These are phyloP conservation scores for Theileria luwenshuni DNA, from an alignment of 169 alveolate genomes.

Conservation along the genomic window DNA sequence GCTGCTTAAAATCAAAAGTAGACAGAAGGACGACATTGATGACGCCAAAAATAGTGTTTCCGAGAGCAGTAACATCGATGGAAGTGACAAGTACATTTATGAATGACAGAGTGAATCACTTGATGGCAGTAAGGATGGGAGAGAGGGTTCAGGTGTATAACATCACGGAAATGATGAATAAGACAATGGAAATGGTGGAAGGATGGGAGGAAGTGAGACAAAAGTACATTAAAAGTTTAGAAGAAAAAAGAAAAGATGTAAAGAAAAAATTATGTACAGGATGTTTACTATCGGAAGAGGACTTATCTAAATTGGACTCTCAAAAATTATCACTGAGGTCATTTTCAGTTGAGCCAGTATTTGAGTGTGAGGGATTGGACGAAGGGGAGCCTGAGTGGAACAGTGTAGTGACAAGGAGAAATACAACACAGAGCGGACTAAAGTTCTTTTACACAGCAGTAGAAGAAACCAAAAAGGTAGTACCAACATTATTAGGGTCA, in stretches of 20 bases:
- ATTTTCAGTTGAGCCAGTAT: slow-evolving; percentile 6
- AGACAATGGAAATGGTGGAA: slow-evolving; percentile 40
- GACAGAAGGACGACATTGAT: slow-evolving; percentile 29
- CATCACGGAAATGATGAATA: slow-evolving; percentile 44
- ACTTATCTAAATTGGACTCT: slow-evolving; percentile 30
- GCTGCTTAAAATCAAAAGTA: slow-evolving; percentile 21
- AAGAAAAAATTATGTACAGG: slow-evolving; percentile 43
- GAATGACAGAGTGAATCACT: slow-evolving; percentile 36
- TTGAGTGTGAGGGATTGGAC: slow-evolving; percentile 49
- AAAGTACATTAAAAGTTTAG: not conserved
- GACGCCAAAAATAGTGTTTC: slow-evolving; percentile 48
- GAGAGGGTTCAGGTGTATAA: slow-evolving; percentile 42
- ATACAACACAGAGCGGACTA: slow-evolving; percentile 35
- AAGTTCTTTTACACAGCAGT: slow-evolving; percentile 47
- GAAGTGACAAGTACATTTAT: slow-evolving; percentile 48
- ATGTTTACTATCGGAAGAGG: slow-evolving; percentile 41
- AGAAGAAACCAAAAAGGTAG: slow-evolving; percentile 24
- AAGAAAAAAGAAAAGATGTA: not conserved
- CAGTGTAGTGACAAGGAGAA: slow-evolving; percentile 30
- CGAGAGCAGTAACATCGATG: slow-evolving; percentile 46
- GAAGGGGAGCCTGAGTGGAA: slow-evolving; percentile 6
- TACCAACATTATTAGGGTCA: slow-evolving; percentile 54
- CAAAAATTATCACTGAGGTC: not conserved
- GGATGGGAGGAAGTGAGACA: slow-evolving; percentile 31
- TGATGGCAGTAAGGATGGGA: slow-evolving; percentile 51